Percentiles rank a stretch among this genome's conserved stretches.
phyloP scores from a whole-genome alignment of 2,329 filamentous ascomycete species.

The Aspergillus uvarum region DNA sequence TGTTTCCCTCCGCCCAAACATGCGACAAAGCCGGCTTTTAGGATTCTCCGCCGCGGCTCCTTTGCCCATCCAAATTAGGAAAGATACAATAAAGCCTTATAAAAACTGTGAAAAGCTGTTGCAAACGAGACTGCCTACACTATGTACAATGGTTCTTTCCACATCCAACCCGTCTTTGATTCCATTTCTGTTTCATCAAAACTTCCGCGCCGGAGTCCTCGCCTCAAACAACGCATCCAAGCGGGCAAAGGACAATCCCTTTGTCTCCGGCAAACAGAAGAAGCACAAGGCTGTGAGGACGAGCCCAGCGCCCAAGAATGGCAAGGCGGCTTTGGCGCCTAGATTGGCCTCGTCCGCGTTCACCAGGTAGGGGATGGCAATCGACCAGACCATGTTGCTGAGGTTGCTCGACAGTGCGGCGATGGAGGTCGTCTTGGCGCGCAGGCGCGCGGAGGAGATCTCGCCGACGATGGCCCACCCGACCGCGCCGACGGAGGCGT shows the following conservation, averaged over 20 bases:
- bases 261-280: conserved; percentile 2
- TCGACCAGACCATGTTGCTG: conserved; percentile 1
- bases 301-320: not conserved
- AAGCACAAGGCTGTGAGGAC: not conserved
- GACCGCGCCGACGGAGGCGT: not conserved
- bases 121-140: too few species aligned
- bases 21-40: too few species aligned
- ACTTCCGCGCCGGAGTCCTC: not conserved
- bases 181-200: not conserved
- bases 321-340: not conserved
- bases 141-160: too few species aligned
- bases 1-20: too few species aligned
- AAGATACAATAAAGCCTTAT: too few species aligned
- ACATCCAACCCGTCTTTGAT: too few species aligned
- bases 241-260: not conserved
- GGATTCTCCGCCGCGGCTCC: too few species aligned
- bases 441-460: conserved; percentile 1
- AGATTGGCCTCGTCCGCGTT: not conserved
- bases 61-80: too few species aligned
- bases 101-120: too few species aligned
- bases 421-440: not conserved
- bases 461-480: conserved; percentile 2
- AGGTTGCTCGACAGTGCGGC: conserved; percentile 1
- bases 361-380: conserved; percentile 1
- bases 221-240: conserved; percentile 1